Evolutionary conservation across 176 grass and related monocot species (phyloP).

Genomic region (Cymbopogon citratus): DNA sequence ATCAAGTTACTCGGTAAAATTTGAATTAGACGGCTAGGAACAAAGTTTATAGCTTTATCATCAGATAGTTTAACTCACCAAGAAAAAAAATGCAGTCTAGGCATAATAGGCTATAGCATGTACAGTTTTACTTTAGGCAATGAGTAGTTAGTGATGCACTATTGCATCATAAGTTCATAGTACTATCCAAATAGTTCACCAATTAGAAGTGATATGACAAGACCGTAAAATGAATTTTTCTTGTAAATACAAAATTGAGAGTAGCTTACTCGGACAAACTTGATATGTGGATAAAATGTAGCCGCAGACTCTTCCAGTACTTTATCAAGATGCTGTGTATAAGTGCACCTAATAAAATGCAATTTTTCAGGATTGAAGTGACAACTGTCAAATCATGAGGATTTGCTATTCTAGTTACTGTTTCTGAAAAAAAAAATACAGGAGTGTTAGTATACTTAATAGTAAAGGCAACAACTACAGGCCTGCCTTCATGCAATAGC

Average conservation of each 20-base stretch:
- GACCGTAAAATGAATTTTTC: neutral
- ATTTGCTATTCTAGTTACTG: constrained; percentile 2
- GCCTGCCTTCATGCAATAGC: constrained; percentile 71
- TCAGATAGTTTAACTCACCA: neutral
- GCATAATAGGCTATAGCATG: neutral
- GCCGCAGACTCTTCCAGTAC: constrained; percentile 86
- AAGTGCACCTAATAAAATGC: constrained; percentile 54
- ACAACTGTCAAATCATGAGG: neutral
- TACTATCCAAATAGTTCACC: neutral
- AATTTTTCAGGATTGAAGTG: constrained; percentile 23
- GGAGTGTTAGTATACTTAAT: constrained; percentile 54
- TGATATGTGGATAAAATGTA: constrained; percentile 71
- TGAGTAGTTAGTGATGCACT: neutral
- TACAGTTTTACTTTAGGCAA: constrained; percentile 7
- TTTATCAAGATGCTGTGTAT: constrained; percentile 81
- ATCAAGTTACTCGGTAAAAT: neutral
- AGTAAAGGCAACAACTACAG: constrained; percentile 91
- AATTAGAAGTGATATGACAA: neutral
- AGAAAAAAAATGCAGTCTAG: neutral
- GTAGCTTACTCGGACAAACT: constrained; percentile 71
- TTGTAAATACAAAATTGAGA: neutral
- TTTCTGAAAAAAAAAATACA: constrained; percentile 5
- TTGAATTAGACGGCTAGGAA: neutral
- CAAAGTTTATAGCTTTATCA: neutral
- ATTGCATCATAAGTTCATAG: neutral